Conservation (phyloP, 768 basidiomycete genomes). For the Mycena indigotica region DNA sequence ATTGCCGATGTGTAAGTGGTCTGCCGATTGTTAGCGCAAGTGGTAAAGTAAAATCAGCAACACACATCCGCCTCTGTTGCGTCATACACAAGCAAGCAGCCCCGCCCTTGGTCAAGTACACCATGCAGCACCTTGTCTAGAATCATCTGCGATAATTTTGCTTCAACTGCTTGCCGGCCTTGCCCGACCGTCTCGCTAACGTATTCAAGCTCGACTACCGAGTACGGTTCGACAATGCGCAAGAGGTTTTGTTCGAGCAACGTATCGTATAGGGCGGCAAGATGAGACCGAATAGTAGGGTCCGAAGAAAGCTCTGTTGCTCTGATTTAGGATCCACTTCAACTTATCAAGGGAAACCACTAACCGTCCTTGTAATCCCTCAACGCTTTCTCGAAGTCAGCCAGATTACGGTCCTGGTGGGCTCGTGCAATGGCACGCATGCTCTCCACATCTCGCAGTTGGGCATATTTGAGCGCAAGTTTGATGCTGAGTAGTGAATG, state of each 20-base stretch:
- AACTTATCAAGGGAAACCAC: conserved; percentile 28
- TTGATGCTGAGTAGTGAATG: conserved; percentile 84
- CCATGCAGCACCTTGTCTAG: conserved; percentile 92
- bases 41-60: conserved; percentile 22
- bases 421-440: conserved; percentile 95
- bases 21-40: conserved; percentile 41
- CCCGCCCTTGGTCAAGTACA: conserved; percentile 94
- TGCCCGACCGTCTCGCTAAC: conserved; percentile 89
- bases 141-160: conserved; percentile 98
- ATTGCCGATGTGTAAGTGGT: conserved; percentile 88
- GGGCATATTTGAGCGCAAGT: conserved; percentile 84
- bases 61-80: conserved; percentile 82
- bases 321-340: neutral
- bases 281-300: conserved; percentile 92
- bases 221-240: conserved; percentile 95
- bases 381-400: conserved; percentile 86
- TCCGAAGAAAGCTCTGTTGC: conserved; percentile 87
- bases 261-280: conserved; percentile 93
- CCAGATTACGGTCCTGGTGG: conserved; percentile 88
- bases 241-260: conserved; percentile 94
- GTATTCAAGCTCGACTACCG: conserved; percentile 85
- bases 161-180: conserved; percentile 85
- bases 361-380: conserved; percentile 81
- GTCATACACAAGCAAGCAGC: conserved; percentile 90
- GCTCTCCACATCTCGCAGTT: conserved; percentile 86